Evolutionary conservation across 805 yeast genomes (phyloP).

Genomic region (Candida loeiensis): DNA sequence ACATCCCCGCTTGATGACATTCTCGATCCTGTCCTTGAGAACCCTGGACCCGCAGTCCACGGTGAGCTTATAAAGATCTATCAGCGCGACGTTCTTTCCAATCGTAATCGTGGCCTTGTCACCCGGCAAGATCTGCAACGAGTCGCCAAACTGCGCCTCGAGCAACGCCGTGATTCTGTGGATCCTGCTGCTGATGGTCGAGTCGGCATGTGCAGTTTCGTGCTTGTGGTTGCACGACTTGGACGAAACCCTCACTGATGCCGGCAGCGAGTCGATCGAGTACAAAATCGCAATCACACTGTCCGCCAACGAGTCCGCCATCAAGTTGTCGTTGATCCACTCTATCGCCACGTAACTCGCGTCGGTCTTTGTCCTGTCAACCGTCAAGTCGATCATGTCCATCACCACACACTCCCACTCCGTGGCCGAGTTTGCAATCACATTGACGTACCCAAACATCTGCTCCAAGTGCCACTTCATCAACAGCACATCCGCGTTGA

Average conservation of each 20-base stretch:
- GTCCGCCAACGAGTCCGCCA: slow-evolving; percentile 93
- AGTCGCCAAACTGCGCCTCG: slow-evolving; percentile 84
- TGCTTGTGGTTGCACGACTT: slow-evolving; percentile 45
- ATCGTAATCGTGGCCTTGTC: slow-evolving; percentile 61
- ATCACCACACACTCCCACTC: slow-evolving; percentile 43
- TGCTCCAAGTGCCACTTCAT: slow-evolving; percentile 88
- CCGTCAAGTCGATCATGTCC: slow-evolving; percentile 41
- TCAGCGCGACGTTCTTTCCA: slow-evolving; percentile 70
- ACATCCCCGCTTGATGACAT: slow-evolving; percentile 72
- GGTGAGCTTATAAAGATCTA: slow-evolving; percentile 59
- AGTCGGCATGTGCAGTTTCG: slow-evolving; percentile 23
- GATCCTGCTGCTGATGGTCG: slow-evolving; percentile 30
- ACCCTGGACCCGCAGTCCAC: slow-evolving; percentile 74
- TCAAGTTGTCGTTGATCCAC: slow-evolving; percentile 80
- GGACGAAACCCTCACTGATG: slow-evolving; percentile 85
- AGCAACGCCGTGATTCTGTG: slow-evolving; percentile 59
- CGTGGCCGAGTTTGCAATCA: slow-evolving; percentile 52
- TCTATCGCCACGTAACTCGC: slow-evolving; percentile 60
- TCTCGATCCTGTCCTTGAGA: slow-evolving; percentile 76
- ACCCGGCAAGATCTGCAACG: slow-evolving; percentile 41
- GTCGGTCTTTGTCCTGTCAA: slow-evolving; percentile 39
- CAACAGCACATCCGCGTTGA: slow-evolving; percentile 76
- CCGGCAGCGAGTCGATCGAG: slow-evolving; percentile 92
- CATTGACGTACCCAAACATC: slow-evolving; percentile 86
- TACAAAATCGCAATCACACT: slow-evolving; percentile 84